A percentile compares a stretch with the other conserved stretches of the same genome.
These are phyloP conservation scores for Agaricus blazei DNA, from an alignment of 768 basidiomycete genomes.

Conservation along the genomic window DNA sequence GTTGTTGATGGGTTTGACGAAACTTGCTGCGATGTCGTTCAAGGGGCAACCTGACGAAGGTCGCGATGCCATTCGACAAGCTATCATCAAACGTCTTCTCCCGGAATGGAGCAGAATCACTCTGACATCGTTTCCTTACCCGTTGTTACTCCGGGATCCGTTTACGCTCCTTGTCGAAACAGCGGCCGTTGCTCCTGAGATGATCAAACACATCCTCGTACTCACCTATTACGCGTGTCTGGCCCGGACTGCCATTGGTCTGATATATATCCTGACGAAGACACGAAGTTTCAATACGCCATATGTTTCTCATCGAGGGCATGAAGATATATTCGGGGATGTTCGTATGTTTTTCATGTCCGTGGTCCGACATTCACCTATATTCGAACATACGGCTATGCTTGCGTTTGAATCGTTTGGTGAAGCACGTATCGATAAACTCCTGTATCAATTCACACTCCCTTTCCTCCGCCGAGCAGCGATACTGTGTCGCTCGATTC, in stretches of 20 bases:
- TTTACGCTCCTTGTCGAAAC: slow-evolving; percentile 87
- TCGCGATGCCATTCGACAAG: slow-evolving; percentile 71
- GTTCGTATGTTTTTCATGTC: slow-evolving; percentile 89
- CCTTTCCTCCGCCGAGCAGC: slow-evolving; percentile 89
- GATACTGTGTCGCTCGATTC: slow-evolving; percentile 74
- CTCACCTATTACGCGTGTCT: slow-evolving; percentile 89
- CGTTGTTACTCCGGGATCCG: slow-evolving; percentile 85
- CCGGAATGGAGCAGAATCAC: slow-evolving; percentile 92
- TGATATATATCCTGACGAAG: slow-evolving; percentile 80
- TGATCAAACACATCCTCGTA: slow-evolving; percentile 83
- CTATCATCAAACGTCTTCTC: slow-evolving; percentile 82
- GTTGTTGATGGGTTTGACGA: slow-evolving; percentile 63
- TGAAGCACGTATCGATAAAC: slow-evolving; percentile 78
- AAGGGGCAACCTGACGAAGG: slow-evolving; percentile 69
- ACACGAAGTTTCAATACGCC: slow-evolving; percentile 49
- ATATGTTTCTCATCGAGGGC: slow-evolving; percentile 39
- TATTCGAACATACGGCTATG: slow-evolving; percentile 81
- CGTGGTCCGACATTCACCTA: slow-evolving; percentile 82
- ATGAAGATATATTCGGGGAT: slow-evolving; percentile 77
- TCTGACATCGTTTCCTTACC: slow-evolving; percentile 76
- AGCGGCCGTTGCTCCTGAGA: slow-evolving; percentile 85
- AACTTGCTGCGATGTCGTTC: slow-evolving; percentile 64
- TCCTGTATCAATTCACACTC: slow-evolving; percentile 83
- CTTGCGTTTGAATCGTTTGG: slow-evolving; percentile 77
- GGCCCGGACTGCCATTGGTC: slow-evolving; percentile 78